Evolutionary conservation across 2,329 filamentous ascomycete genomes (phyloP).

Genomic region (Aspergillus pseudoviridinutans): DNA sequence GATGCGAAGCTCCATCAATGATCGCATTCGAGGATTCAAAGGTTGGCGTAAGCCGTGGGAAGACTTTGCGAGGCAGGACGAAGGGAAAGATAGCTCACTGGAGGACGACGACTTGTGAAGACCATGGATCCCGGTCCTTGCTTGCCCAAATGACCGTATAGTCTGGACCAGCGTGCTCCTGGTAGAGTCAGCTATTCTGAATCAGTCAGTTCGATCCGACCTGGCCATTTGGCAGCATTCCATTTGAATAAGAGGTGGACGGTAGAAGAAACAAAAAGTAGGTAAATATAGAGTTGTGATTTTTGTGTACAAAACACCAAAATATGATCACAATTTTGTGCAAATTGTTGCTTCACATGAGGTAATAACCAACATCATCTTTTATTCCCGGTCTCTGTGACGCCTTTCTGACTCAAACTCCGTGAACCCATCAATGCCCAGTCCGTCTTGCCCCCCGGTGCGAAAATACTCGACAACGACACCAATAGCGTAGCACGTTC

Average conservation of each 20-base stretch:
- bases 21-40: not conserved
- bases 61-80: not conserved
- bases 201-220: not conserved
- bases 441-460: constrained; percentile 37
- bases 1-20: not conserved
- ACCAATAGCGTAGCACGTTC: constrained; percentile 40
- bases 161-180: not conserved
- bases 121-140: no score
- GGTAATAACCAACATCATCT: not conserved
- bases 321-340: not conserved
- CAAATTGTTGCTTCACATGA: not conserved
- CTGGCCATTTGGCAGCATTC: not conserved
- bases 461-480: constrained; percentile 40
- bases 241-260: not conserved
- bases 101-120: not conserved
- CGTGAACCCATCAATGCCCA: constrained; percentile 37
- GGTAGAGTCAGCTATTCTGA: not conserved
- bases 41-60: not conserved
- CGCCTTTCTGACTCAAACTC: constrained; percentile 35
- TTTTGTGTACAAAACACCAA: not conserved
- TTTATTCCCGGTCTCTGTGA: constrained; percentile 11
- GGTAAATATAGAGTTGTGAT: not conserved
- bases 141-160: not conserved
- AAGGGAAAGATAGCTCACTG: not conserved
- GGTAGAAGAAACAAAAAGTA: not conserved